phyloP scores from a whole-genome alignment of 768 basidiomycete species.

The Suillus bovinus region DNA sequence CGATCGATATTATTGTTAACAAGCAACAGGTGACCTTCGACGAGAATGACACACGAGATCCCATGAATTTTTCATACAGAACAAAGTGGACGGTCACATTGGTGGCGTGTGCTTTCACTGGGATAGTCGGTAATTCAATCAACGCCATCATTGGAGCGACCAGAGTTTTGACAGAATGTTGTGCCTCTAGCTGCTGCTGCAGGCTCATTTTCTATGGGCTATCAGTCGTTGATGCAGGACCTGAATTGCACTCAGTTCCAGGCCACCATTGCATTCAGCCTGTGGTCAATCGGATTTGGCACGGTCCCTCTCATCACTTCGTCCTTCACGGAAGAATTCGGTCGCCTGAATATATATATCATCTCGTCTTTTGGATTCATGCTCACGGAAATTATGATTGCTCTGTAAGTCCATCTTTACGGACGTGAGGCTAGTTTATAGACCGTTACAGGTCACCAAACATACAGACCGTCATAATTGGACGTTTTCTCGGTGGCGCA shows the following conservation, averaged over 20 bases:
- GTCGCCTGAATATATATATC: constrained; percentile 56
- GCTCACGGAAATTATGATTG: constrained; percentile 44
- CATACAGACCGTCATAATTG: constrained; percentile 58
- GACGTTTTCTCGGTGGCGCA: constrained; percentile 56
- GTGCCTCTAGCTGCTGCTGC: constrained; percentile 42
- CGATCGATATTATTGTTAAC: not conserved
- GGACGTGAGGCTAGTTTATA: not conserved
- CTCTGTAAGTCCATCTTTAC: constrained; percentile 17
- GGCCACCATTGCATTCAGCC: constrained; percentile 44
- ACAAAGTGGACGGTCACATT: constrained; percentile 38
- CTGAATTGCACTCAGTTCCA: constrained; percentile 43
- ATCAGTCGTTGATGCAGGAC: constrained; percentile 49
- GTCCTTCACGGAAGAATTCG: constrained; percentile 68
- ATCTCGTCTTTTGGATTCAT: constrained; percentile 48
- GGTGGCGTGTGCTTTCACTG: constrained; percentile 23
- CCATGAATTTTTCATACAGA: constrained; percentile 31
- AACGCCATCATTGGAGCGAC: not conserved
- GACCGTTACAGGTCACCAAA: constrained; percentile 29
- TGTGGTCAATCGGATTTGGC: constrained; percentile 59
- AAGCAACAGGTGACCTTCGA: constrained; percentile 35
- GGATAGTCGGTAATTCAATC: constrained; percentile 16
- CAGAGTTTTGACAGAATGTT: not conserved
- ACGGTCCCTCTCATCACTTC: constrained; percentile 59
- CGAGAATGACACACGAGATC: constrained; percentile 37
- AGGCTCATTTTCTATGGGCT: constrained; percentile 51